A percentile compares a stretch with the other conserved stretches of the same genome.
These are phyloP conservation scores for Clarireedia monteithiana DNA, from an alignment of 2,329 filamentous ascomycete genomes.

Conservation along the genomic window DNA sequence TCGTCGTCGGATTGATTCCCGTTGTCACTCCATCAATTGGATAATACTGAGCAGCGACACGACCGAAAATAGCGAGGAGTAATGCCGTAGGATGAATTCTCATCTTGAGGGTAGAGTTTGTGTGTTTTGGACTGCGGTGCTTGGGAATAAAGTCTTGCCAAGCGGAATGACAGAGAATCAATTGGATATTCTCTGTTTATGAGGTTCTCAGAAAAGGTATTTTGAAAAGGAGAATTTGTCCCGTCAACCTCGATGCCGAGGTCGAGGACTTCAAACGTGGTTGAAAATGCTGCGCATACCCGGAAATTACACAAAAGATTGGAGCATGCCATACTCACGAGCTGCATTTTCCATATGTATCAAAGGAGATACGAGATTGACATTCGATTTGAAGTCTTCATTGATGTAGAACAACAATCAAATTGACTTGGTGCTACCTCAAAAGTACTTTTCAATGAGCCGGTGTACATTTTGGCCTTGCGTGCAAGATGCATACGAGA, in stretches of 20 bases:
- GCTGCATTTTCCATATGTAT: neutral
- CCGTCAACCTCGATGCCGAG: neutral
- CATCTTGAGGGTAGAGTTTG: neutral
- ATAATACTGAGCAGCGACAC: constrained; percentile 6
- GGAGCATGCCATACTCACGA: constrained; percentile 3
- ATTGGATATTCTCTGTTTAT: neutral
- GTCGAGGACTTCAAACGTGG: neutral
- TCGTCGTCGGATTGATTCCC: constrained; percentile 11
- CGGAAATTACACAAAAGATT: neutral
- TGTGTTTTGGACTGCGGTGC: no score
- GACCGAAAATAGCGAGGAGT: neutral
- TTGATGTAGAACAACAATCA: neutral
- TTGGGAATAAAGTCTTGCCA: no score
- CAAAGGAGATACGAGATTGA: neutral
- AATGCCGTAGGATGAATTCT: neutral
- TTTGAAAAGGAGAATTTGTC: neutral
- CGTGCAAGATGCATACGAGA: no score
- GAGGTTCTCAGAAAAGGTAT: neutral
- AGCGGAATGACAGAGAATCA: no score
- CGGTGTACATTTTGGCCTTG: no score
- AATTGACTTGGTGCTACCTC: neutral
- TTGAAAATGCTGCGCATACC: neutral
- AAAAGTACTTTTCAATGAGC: neutral
- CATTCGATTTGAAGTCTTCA: neutral
- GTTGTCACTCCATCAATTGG: constrained; percentile 17